Percentiles rank a stretch among this genome's conserved stretches.
These are phyloP conservation scores for Cytospora schulzeri DNA, from an alignment of 2,329 filamentous ascomycete genomes.

Conservation along the genomic window DNA sequence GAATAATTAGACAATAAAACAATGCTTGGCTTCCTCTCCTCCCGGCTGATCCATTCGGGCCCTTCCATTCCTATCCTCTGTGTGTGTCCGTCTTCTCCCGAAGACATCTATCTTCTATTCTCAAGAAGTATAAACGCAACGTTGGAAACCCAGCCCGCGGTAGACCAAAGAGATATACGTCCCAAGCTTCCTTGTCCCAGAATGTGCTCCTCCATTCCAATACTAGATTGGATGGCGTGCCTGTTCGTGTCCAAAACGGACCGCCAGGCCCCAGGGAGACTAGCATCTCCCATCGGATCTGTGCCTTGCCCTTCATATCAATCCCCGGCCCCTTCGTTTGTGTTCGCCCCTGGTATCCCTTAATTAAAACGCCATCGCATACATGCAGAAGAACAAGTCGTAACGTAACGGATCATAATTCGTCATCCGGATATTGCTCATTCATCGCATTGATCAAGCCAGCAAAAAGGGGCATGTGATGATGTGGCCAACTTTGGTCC, in stretches of 20 bases:
- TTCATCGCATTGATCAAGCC: conserved; percentile 9
- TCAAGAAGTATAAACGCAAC: conserved; percentile 14
- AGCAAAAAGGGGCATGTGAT: background rate
- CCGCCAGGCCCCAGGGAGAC: background rate
- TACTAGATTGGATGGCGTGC: background rate
- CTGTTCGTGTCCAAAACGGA: background rate
- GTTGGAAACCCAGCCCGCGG: background rate
- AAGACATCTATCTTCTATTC: conserved; percentile 2
- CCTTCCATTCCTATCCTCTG: too few species aligned
- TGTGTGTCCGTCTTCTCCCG: background rate
- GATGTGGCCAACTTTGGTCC: conserved; percentile 1
- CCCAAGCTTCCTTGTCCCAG: conserved; percentile 1
- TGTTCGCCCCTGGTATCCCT: conserved; percentile 4
- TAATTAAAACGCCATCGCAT: conserved; percentile 22
- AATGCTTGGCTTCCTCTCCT: conserved; percentile 17
- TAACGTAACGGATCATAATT: conserved; percentile 28
- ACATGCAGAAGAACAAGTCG: conserved; percentile 27
- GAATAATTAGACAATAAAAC: conserved; percentile 27
- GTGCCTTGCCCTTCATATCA: background rate
- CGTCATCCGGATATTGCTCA: conserved; percentile 25
- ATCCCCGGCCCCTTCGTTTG: background rate
- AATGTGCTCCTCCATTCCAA: background rate
- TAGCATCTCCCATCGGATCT: background rate
- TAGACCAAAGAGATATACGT: conserved; percentile 7
- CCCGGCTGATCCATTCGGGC: background rate